phyloP scores from a whole-genome alignment of 1,284 basidiomycete species.

The Calocybe gambosa region DNA sequence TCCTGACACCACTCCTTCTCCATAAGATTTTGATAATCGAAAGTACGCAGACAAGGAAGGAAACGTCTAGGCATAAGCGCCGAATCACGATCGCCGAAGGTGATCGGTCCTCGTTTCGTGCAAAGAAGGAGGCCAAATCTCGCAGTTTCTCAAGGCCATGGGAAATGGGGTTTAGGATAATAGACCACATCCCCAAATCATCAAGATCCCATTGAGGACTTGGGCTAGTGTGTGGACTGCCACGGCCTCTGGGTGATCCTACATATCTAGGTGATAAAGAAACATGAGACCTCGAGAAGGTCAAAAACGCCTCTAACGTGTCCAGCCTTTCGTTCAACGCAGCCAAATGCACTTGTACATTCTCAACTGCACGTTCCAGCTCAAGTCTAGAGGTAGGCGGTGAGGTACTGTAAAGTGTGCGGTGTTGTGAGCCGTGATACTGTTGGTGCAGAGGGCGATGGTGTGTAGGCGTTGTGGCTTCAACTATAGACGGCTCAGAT shows the following conservation, averaged over 20 bases:
- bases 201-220: constrained; percentile 56
- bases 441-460: constrained; percentile 34
- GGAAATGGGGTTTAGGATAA: constrained; percentile 58
- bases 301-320: constrained; percentile 54
- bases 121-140: constrained; percentile 49
- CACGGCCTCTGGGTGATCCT: constrained; percentile 33
- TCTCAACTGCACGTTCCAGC: constrained; percentile 74
- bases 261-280: constrained; percentile 30
- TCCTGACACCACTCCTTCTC: constrained; percentile 60
- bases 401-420: constrained; percentile 27
- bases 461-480: constrained; percentile 30
- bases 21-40: constrained; percentile 51
- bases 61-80: constrained; percentile 66
- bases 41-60: constrained; percentile 60
- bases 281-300: constrained; percentile 29
- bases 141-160: constrained; percentile 41
- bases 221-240: constrained; percentile 35
- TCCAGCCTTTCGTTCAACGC: constrained; percentile 87
- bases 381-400: constrained; percentile 38
- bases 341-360: constrained; percentile 82
- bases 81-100: constrained; percentile 62
- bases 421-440: constrained; percentile 29
- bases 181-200: constrained; percentile 75
- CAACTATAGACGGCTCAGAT: constrained; percentile 31
- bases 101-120: constrained; percentile 48